phyloP scores from a whole-genome alignment of 257 asterid genomes.

The Verbascum thapsus region DNA sequence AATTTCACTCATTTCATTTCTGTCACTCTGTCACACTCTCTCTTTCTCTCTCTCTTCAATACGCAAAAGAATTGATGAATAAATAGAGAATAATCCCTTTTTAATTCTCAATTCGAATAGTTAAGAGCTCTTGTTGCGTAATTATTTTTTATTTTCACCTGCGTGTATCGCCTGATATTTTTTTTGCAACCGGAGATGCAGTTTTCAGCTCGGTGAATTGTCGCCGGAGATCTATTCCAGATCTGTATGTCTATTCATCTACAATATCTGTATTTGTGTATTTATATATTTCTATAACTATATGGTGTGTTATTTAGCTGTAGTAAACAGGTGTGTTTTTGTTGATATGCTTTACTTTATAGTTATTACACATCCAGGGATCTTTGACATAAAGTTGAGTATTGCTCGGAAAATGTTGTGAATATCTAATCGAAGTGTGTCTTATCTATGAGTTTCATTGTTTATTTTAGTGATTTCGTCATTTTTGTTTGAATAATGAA shows the following conservation, averaged over 20 bases:
- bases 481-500: constrained; percentile 19
- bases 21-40: constrained; percentile 11
- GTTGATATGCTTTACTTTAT: constrained; percentile 25
- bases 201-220: constrained; percentile 27
- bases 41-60: not conserved
- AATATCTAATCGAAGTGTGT: constrained; percentile 22
- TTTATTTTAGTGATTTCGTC: constrained; percentile 16
- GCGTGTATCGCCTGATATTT: constrained; percentile 9
- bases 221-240: constrained; percentile 37
- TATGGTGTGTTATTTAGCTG: constrained; percentile 15
- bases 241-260: constrained; percentile 34
- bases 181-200: constrained; percentile 23
- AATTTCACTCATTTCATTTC: constrained; percentile 4
- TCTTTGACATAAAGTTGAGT: constrained; percentile 35
- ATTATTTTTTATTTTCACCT: not conserved
- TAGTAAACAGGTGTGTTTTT: constrained; percentile 17
- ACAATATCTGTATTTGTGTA: not conserved
- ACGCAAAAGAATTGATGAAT: not conserved
- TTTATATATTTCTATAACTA: not conserved
- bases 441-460: constrained; percentile 19
- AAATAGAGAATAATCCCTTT: constrained; percentile 3
- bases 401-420: constrained; percentile 20
- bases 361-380: constrained; percentile 10
- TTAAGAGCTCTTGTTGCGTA: constrained; percentile 10
- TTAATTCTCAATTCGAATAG: constrained; percentile 18